These are phyloP conservation scores for Collybia sp. DNA, from an alignment of 768 basidiomycete genomes.

Conservation along the genomic window DNA sequence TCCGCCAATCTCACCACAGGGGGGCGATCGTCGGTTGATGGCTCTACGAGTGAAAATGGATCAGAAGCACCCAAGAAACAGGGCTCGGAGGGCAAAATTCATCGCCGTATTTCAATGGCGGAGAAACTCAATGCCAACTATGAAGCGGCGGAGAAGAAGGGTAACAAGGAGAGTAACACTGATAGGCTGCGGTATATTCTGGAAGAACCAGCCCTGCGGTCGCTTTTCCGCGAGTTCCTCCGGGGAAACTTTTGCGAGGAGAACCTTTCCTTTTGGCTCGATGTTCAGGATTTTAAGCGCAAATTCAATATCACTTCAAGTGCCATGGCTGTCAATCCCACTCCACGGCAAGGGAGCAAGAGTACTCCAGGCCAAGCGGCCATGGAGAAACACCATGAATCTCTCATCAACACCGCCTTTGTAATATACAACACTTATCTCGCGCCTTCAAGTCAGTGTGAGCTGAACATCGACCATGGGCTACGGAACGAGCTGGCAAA, in stretches of 20 bases:
- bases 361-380: slow-evolving; percentile 74
- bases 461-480: slow-evolving; percentile 97
- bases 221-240: slow-evolving; percentile 92
- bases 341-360: slow-evolving; percentile 31
- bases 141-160: slow-evolving; percentile 51
- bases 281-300: slow-evolving; percentile 95
- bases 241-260: slow-evolving; percentile 96
- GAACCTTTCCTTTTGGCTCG: slow-evolving; percentile 95
- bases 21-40: slow-evolving; percentile 55
- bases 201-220: slow-evolving; percentile 84
- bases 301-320: slow-evolving; percentile 95
- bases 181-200: slow-evolving; percentile 89
- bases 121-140: slow-evolving; percentile 62
- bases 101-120: slow-evolving; percentile 73
- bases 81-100: slow-evolving; percentile 58
- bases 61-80: slow-evolving; percentile 21
- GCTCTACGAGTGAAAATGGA: slow-evolving; percentile 23
- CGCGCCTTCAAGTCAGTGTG: slow-evolving; percentile 91
- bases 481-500: slow-evolving; percentile 91
- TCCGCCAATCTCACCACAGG: slow-evolving; percentile 54
- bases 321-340: slow-evolving; percentile 59
- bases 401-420: slow-evolving; percentile 91
- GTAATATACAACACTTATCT: slow-evolving; percentile 93
- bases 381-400: slow-evolving; percentile 97
- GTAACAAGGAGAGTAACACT: slow-evolving; percentile 82